phyloP scores from a whole-genome alignment of 345 rosid species.

The Acer saccharum region DNA sequence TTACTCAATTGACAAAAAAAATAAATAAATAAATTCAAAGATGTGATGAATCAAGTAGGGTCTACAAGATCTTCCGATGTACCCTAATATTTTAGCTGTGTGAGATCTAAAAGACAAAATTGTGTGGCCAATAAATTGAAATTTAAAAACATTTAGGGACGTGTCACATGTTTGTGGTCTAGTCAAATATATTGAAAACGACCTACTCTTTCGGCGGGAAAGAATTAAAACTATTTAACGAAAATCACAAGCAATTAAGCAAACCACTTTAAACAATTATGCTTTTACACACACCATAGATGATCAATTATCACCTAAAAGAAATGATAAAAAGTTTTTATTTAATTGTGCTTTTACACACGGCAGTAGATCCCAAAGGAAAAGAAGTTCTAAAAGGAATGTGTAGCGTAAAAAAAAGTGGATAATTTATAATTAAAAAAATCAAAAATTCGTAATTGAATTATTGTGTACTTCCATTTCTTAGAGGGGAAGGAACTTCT shows the following conservation, averaged over 20 bases:
- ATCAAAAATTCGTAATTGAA: too few species aligned
- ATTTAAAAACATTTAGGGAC: background rate
- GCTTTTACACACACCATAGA: background rate
- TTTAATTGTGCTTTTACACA: background rate
- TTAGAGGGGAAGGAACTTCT: too few species aligned
- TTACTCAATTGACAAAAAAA: too few species aligned
- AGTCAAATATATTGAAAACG: slow-evolving; percentile 15
- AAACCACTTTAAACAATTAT: background rate
- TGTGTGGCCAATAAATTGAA: background rate
- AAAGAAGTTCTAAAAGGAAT: background rate
- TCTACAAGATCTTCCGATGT: slow-evolving; percentile 5
- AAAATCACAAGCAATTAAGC: slow-evolving; percentile 1
- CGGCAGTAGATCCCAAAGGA: background rate
- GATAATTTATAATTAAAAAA: too few species aligned
- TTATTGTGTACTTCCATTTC: too few species aligned
- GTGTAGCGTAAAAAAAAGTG: too few species aligned
- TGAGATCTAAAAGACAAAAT: background rate
- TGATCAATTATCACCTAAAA: background rate
- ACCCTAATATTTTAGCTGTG: background rate
- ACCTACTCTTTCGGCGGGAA: slow-evolving; percentile 31
- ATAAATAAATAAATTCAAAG: background rate
- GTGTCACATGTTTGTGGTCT: background rate
- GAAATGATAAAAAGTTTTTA: background rate
- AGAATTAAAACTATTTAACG: background rate
- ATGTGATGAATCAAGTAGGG: slow-evolving; percentile 8